These are phyloP conservation scores for Biscogniauxia sp. DNA, from an alignment of 2,329 filamentous ascomycete species.

Conservation along the genomic window DNA sequence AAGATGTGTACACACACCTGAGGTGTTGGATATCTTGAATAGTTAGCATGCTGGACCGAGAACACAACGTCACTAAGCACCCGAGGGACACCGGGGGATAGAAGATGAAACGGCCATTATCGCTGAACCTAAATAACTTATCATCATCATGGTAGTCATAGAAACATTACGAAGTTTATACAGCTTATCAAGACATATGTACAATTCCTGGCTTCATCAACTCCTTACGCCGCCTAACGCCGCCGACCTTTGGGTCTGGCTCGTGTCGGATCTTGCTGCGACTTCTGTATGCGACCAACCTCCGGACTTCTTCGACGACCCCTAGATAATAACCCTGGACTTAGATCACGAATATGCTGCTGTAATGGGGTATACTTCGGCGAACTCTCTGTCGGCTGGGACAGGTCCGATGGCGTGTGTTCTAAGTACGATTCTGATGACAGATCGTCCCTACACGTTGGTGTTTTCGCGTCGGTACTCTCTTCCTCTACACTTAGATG, in stretches of 20 bases:
- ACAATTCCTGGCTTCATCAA: conserved; percentile 21
- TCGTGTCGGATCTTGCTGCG: conserved; percentile 39
- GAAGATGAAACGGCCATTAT: background rate
- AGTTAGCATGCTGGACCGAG: background rate
- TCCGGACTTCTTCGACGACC: conserved; percentile 46
- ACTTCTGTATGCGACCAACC: conserved; percentile 48
- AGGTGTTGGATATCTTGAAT: background rate
- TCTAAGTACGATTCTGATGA: conserved; percentile 18
- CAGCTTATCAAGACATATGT: conserved; percentile 34
- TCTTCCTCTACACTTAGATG: conserved; percentile 7
- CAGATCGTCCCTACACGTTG: conserved; percentile 41
- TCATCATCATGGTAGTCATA: background rate
- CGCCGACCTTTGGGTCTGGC: conserved; percentile 42
- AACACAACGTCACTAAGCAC: background rate
- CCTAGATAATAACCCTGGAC: conserved; percentile 32
- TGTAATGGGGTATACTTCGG: conserved; percentile 21
- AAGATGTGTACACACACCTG: background rate
- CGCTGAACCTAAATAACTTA: background rate
- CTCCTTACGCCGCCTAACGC: conserved; percentile 35
- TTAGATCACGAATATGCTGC: conserved; percentile 31
- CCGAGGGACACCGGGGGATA: background rate
- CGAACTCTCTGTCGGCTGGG: conserved; percentile 19
- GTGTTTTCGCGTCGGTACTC: conserved; percentile 43
- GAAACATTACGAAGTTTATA: conserved; percentile 23
- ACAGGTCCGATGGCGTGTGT: conserved; percentile 15